Evolutionary conservation across 139 green algal species (phyloP).

Genomic region (Microglena sp.): DNA sequence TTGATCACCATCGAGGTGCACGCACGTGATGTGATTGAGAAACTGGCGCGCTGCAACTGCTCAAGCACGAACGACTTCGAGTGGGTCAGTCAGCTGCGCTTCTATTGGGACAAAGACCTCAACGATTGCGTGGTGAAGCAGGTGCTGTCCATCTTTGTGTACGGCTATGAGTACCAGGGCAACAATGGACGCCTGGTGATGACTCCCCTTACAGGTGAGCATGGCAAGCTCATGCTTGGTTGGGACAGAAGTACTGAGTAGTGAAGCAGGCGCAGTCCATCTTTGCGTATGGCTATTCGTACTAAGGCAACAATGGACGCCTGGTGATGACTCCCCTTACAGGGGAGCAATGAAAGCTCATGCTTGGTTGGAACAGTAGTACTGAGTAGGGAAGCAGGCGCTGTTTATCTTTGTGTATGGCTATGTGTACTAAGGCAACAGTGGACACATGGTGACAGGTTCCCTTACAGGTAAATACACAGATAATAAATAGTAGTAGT

Average conservation of each 20-base stretch:
- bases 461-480: slow-evolving; percentile 37
- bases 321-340: slow-evolving; percentile 58
- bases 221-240: too few species aligned
- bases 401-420: slow-evolving; percentile 66
- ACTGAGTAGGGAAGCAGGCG: slow-evolving; percentile 68
- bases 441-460: slow-evolving; percentile 51
- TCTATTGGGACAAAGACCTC: slow-evolving; percentile 72
- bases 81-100: slow-evolving; percentile 70
- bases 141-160: slow-evolving; percentile 62
- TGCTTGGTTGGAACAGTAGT: too few species aligned
- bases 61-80: slow-evolving; percentile 53
- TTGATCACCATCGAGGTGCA: slow-evolving; percentile 78
- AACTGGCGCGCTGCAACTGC: slow-evolving; percentile 58
- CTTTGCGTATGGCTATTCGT: slow-evolving; percentile 75
- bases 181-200: slow-evolving; percentile 57
- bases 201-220: slow-evolving; percentile 42
- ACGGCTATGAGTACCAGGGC: slow-evolving; percentile 75
- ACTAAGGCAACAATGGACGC: slow-evolving; percentile 55
- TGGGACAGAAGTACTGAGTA: too few species aligned
- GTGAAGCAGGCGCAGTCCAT: slow-evolving; percentile 57
- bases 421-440: slow-evolving; percentile 72
- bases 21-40: slow-evolving; percentile 74
- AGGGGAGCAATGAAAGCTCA: too few species aligned
- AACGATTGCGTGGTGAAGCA: slow-evolving; percentile 77
- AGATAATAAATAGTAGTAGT: too few species aligned